A percentile compares a stretch with the other conserved stretches of the same genome.
These are phyloP conservation scores for Begonia peltatifolia DNA, from an alignment of 306 rosid genomes.

Conservation along the genomic window DNA sequence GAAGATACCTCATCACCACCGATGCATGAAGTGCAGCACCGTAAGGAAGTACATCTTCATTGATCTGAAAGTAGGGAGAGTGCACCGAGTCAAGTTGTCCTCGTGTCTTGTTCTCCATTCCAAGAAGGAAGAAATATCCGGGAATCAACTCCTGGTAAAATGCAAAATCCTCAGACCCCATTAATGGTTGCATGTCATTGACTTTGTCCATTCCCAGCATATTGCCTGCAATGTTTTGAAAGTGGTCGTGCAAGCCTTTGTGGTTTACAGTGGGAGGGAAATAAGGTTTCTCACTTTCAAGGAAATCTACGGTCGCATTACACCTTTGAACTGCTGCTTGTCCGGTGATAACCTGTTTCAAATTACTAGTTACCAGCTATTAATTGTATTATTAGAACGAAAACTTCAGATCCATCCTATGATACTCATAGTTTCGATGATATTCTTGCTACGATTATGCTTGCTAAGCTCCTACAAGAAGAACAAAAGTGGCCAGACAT, in stretches of 20 bases:
- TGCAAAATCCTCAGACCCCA: conserved; percentile 70
- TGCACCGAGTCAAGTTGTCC: conserved; percentile 23
- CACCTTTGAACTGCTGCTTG: conserved; percentile 89
- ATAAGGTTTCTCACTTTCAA: conserved; percentile 18
- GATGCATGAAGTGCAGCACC: conserved; percentile 95
- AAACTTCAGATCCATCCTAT: no score
- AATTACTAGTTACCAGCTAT: neutral
- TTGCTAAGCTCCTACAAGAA: no score
- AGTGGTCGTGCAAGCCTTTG: conserved; percentile 39
- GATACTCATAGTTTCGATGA: no score
- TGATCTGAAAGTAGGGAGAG: conserved; percentile 47
- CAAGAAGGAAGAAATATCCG: conserved; percentile 49
- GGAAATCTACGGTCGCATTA: conserved; percentile 55
- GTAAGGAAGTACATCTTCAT: conserved; percentile 58
- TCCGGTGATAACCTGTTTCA: conserved; percentile 46
- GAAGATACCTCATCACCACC: conserved; percentile 49
- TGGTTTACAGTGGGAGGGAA: conserved; percentile 56
- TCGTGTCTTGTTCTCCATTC: conserved; percentile 38
- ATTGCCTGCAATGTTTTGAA: conserved; percentile 36
- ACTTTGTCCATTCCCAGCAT: conserved; percentile 47
- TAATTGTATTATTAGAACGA: neutral
- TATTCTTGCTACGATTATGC: no score
- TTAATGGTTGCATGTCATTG: conserved; percentile 26
- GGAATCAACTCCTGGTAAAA: conserved; percentile 76
- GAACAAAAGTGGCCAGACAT: no score